A percentile compares a stretch with the other conserved stretches of the same genome.
phyloP scores from a whole-genome alignment of 345 rosid species.

The Gossypium stocksii region DNA sequence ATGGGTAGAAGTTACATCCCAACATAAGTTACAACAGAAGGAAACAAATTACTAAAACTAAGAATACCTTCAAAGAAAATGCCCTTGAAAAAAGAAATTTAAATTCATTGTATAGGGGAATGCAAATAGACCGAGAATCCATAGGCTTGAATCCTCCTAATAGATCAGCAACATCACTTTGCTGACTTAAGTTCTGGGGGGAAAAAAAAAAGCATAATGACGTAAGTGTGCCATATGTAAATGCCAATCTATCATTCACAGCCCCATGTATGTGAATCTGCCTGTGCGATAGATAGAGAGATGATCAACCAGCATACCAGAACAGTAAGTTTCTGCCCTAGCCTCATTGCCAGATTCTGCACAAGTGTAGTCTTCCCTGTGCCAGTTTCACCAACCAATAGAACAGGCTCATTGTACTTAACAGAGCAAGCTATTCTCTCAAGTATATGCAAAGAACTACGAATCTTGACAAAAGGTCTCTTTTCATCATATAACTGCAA shows the following conservation, averaged over 20 bases:
- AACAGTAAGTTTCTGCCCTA: constrained; percentile 84
- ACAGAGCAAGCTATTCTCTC: constrained; percentile 87
- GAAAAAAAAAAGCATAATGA: constrained; percentile 10
- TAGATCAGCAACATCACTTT: constrained; percentile 88
- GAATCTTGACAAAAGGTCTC: constrained; percentile 60
- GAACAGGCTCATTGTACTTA: constrained; percentile 83
- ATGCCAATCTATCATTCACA: background rate
- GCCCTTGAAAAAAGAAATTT: constrained; percentile 48
- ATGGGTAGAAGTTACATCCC: constrained; percentile 20
- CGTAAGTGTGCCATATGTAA: background rate
- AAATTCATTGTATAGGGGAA: constrained; percentile 69
- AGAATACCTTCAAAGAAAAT: constrained; percentile 47
- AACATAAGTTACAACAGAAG: background rate
- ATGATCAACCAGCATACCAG: constrained; percentile 46
- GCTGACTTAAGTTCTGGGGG: constrained; percentile 90
- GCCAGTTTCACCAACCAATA: constrained; percentile 99
- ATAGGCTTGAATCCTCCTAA: constrained; percentile 96
- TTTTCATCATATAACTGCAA: constrained; percentile 48
- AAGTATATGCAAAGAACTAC: constrained; percentile 62
- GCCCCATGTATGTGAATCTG: background rate
- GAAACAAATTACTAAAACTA: constrained; percentile 6
- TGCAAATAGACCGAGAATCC: constrained; percentile 62
- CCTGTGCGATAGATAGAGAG: background rate
- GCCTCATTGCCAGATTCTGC: constrained; percentile 73
- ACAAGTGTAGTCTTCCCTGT: constrained; percentile 97